A percentile compares a stretch with the other conserved stretches of the same genome.
Conservation (phyloP, 2,329 filamentous ascomycete species). For the Cyanodermella asteris region DNA sequence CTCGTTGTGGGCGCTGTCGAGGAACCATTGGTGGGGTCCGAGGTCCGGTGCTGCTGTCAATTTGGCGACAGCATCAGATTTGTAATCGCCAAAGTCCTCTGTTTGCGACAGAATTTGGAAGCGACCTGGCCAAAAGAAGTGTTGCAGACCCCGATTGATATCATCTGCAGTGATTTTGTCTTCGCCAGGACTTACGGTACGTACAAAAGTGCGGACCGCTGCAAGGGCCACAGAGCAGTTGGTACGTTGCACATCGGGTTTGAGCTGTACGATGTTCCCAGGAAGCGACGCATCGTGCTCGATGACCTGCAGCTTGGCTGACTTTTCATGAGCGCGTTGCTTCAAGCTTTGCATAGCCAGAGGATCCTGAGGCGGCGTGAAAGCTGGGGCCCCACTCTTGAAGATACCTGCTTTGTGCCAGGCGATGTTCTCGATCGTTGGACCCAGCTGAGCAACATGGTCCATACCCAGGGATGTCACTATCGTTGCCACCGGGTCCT, state of each 20-base stretch:
- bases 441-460: constrained; percentile 39
- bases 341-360: no score
- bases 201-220: constrained; percentile 11
- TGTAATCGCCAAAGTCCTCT: no score
- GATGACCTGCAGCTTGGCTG: constrained; percentile 24
- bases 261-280: constrained; percentile 18
- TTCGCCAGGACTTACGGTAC: constrained; percentile 7
- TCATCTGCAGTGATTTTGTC: constrained; percentile 8
- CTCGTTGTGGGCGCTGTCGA: constrained; percentile 23
- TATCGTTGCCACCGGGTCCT: constrained; percentile 31
- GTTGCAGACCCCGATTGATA: constrained; percentile 10
- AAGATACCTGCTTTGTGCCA: constrained; percentile 57
- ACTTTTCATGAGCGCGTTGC: constrained; percentile 29
- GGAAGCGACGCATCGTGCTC: constrained; percentile 17
- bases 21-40: constrained; percentile 14
- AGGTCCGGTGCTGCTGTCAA: no score
- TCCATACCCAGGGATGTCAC: constrained; percentile 47
- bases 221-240: constrained; percentile 9
- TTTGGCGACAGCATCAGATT: no score
- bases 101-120: no score
- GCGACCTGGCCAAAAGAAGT: constrained; percentile 15
- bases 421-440: constrained; percentile 41
- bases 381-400: constrained; percentile 34
- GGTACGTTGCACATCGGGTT: constrained; percentile 23
- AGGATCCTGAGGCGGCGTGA: constrained; percentile 31